A percentile compares a stretch with the other conserved stretches of the same genome.
These are phyloP conservation scores for Truncatella angustata DNA, from an alignment of 2,329 filamentous ascomycete genomes.

Conservation along the genomic window DNA sequence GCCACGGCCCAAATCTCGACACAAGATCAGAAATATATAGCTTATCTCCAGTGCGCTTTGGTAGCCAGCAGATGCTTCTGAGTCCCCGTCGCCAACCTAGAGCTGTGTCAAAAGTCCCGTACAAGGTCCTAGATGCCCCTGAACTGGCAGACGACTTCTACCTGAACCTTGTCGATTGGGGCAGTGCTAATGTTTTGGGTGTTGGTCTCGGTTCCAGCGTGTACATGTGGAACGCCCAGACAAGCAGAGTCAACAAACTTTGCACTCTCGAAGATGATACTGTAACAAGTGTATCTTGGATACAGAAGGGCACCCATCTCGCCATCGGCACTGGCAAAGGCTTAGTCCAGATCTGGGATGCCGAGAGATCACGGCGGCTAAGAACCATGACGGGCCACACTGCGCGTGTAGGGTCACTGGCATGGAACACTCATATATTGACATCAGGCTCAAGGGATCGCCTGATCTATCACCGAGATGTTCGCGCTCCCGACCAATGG, in stretches of 20 bases:
- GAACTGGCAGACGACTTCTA: slow-evolving; percentile 98
- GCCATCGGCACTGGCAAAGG: slow-evolving; percentile 95
- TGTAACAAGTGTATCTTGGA: slow-evolving; percentile 97
- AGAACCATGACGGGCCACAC: slow-evolving; percentile 97
- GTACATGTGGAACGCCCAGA: slow-evolving; percentile 97
- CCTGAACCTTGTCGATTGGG: slow-evolving; percentile 96
- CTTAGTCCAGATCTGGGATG: slow-evolving; percentile 96
- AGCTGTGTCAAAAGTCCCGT: slow-evolving; percentile 92
- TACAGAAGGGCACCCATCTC: slow-evolving; percentile 93
- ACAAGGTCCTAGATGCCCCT: slow-evolving; percentile 95
- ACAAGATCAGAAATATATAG: slow-evolving; percentile 92
- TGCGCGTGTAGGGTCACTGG: slow-evolving; percentile 85
- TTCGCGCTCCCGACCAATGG: slow-evolving; percentile 88
- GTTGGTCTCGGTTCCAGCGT: slow-evolving; percentile 91
- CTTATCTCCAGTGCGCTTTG: slow-evolving; percentile 87
- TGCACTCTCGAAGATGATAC: slow-evolving; percentile 91
- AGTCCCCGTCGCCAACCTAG: slow-evolving; percentile 86
- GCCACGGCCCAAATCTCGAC: slow-evolving; percentile 85
- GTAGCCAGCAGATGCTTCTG: slow-evolving; percentile 89
- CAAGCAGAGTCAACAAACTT: slow-evolving; percentile 87
- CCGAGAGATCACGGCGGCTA: slow-evolving; percentile 77
- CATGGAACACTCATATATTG: slow-evolving; percentile 97
- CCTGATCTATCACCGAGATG: slow-evolving; percentile 91
- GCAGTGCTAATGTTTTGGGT: slow-evolving; percentile 88
- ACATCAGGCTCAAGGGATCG: slow-evolving; percentile 94